Base-by-base conservation (phyloP, 164 flowering plant species). In the Nymphaea thermarum region DNA sequence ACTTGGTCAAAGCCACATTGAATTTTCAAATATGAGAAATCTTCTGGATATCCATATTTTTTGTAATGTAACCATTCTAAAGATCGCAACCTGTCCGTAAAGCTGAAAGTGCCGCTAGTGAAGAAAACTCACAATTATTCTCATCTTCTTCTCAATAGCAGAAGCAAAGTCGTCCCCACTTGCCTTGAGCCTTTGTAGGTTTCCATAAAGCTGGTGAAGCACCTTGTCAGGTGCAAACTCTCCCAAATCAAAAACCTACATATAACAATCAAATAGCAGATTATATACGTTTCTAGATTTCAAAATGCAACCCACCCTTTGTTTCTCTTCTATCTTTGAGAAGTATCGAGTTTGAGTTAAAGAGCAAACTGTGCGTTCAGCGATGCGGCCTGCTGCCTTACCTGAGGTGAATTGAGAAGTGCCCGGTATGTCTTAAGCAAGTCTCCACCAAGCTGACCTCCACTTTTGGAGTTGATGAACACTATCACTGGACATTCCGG, bases 361-460 rank as follows among this genome's bases (percentile, higher is more conserved):
- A 10, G 11, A 45, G 36, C 36, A 45, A 45, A 5, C 11, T 45
- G 5, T 45, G 11, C 11, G 11, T 45, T 45, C 53, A 45, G 53
- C 2, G 11, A 10, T 10, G 11, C 5, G 11, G 53, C 5, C 53
- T 1, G 53, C 53, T 45, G 11, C 5, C 53, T 36, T 72, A 85
- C 97, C 91, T 91, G 97, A 42, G 81, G 77, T 70, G 76, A 57
- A 67, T 87, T 91, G 44, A 87, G 91, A 75, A 91, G 81, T 43
- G 74, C 25, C 60, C 82, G 85, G 63, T 80, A 91, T 2, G 88
- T 82, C 5, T 64, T 36, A 57, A 89, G 77, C 76, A 91, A 87
- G 55, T 87, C 83, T 42, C 86, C 85, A 66, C 95, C 97, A 16
- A 91, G 82, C 78, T 91, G 97, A 42, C 93, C 97, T 45, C 95